Evolutionary conservation across 1,284 basidiomycete species (phyloP).

Genomic region (Irpex sp.): DNA sequence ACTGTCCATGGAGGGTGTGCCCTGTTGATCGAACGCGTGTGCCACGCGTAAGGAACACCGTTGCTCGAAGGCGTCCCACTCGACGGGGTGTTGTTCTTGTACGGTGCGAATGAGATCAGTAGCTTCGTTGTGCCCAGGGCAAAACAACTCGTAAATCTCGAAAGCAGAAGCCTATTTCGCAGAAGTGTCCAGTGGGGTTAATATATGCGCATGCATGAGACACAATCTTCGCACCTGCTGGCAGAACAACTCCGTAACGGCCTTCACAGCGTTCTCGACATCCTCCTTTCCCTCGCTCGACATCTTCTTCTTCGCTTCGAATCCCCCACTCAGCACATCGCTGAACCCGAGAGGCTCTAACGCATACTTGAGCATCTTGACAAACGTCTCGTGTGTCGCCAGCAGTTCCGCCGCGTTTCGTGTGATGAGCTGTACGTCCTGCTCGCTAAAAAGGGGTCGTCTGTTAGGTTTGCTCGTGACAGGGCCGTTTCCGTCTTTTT

Average conservation of each 20-base stretch:
- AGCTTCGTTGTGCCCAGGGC: slow-evolving; percentile 78
- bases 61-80: slow-evolving; percentile 82
- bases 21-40: slow-evolving; percentile 1
- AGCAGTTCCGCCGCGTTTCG: slow-evolving; percentile 76
- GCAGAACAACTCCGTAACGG: slow-evolving; percentile 21
- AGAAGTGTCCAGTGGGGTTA: background rate
- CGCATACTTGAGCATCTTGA: slow-evolving; percentile 52
- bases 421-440: slow-evolving; percentile 52
- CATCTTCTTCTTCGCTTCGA: slow-evolving; percentile 2
- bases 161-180: slow-evolving; percentile 65
- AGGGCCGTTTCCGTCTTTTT: slow-evolving; percentile 5
- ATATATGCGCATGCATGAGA: slow-evolving; percentile 6
- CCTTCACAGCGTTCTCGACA: slow-evolving; percentile 22
- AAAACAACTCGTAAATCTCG: slow-evolving; percentile 76
- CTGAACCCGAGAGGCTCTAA: slow-evolving; percentile 45
- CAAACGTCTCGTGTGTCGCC: slow-evolving; percentile 66
- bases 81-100: slow-evolving; percentile 51
- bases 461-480: slow-evolving; percentile 12
- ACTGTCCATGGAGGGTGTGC: background rate
- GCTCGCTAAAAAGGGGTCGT: slow-evolving; percentile 39
- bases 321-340: slow-evolving; percentile 4
- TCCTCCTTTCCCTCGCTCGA: slow-evolving; percentile 4
- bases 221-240: slow-evolving; percentile 17
- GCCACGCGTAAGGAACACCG: slow-evolving; percentile 37
- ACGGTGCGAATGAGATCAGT: slow-evolving; percentile 64